Percentiles rank a stretch among this genome's conserved stretches.
phyloP scores from a whole-genome alignment of 2,329 filamentous ascomycete species.

The Pseudocercospora fijiensis region DNA sequence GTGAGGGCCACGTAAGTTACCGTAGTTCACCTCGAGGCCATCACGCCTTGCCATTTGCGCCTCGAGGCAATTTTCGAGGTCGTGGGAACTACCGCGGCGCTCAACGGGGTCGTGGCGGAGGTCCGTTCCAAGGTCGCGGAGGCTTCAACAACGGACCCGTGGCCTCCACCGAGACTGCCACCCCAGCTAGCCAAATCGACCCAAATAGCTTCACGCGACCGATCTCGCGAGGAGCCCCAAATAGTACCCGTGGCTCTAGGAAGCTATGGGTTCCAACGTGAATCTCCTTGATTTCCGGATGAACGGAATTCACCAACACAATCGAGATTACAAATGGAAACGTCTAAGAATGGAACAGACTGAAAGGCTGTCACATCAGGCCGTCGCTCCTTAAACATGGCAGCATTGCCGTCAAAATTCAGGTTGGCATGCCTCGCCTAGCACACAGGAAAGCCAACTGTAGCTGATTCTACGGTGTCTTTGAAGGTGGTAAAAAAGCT shows the following conservation, averaged over 20 bases:
- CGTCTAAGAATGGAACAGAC: neutral
- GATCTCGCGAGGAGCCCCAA: constrained; percentile 28
- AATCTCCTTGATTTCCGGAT: constrained; percentile 14
- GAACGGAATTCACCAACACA: constrained; percentile 10
- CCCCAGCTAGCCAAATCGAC: constrained; percentile 36
- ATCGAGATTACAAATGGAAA: neutral
- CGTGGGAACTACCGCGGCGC: constrained; percentile 32
- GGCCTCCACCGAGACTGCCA: constrained; percentile 10
- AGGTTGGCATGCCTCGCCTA: neutral
- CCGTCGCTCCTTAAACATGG: neutral
- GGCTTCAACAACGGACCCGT: constrained; percentile 11
- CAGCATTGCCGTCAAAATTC: neutral
- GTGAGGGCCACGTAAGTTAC: constrained; percentile 3
- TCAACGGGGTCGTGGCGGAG: constrained; percentile 25
- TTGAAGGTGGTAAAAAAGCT: neutral
- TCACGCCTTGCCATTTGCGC: constrained; percentile 22
- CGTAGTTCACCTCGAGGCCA: constrained; percentile 24
- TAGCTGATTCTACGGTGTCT: neutral
- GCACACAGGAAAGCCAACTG: neutral
- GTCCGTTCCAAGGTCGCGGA: constrained; percentile 25
- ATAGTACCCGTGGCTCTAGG: constrained; percentile 33
- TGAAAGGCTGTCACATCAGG: neutral
- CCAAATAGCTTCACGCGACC: constrained; percentile 41
- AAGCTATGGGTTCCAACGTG: constrained; percentile 41
- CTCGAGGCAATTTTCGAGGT: constrained; percentile 28